Evolutionary conservation across 345 rosid species (phyloP).

Genomic region (Boechera stricta): DNA sequence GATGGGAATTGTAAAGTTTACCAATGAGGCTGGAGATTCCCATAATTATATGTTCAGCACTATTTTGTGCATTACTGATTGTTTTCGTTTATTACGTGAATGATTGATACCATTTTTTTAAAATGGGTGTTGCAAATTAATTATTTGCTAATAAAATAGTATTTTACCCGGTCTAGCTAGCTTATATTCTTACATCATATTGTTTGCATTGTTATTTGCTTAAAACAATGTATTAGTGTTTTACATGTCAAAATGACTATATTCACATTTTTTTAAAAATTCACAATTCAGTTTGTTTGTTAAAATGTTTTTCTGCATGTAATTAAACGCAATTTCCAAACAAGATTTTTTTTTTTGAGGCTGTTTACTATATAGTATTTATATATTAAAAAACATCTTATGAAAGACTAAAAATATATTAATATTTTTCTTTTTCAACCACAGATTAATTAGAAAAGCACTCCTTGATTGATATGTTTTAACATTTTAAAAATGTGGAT

Average conservation of each 20-base stretch:
- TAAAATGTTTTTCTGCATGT: not conserved
- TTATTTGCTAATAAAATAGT: not conserved
- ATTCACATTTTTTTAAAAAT: not conserved
- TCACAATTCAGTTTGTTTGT: not conserved
- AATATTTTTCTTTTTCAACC: no score
- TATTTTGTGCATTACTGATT: slow-evolving; percentile 22
- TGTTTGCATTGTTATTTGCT: no score
- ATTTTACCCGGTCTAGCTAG: not conserved
- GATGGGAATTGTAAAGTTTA: slow-evolving; percentile 21
- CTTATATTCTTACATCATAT: not conserved
- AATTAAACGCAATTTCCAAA: not conserved
- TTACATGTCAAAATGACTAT: not conserved
- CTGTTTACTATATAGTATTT: not conserved
- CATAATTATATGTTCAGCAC: slow-evolving; percentile 16
- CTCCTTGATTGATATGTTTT: no score
- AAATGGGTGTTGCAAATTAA: slow-evolving; percentile 2
- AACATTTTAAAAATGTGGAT: not conserved
- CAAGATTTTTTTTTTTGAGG: no score
- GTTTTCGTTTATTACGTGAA: slow-evolving; percentile 22
- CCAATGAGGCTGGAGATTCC: slow-evolving; percentile 40
- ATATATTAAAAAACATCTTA: no score
- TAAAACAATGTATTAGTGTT: no score
- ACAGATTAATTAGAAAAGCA: no score
- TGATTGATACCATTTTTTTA: slow-evolving; percentile 17
- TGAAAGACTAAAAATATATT: no score